phyloP scores from a whole-genome alignment of 495 filamentous ascomycete genomes.

The Staphylotrichum tortipilum region DNA sequence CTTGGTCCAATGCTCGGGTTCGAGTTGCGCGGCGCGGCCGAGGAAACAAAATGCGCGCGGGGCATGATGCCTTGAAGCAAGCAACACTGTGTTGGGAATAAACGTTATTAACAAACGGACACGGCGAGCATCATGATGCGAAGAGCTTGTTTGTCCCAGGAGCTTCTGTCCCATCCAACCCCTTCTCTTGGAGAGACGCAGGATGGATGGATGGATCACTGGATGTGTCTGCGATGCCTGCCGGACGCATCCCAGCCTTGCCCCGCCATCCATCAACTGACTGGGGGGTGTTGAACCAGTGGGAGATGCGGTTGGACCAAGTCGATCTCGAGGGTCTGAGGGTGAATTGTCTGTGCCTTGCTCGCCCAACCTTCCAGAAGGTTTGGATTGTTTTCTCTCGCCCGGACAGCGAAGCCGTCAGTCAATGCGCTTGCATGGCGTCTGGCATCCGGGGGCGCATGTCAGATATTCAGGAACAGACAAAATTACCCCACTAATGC shows the following conservation, averaged over 20 bases:
- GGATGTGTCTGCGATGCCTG: too few species aligned
- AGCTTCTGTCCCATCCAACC: too few species aligned
- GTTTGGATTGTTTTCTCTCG: neutral
- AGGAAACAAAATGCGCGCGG: neutral
- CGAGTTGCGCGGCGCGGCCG: neutral
- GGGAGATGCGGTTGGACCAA: neutral
- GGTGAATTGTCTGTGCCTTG: neutral
- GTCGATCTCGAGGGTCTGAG: neutral
- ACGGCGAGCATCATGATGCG: too few species aligned
- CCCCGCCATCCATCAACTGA: too few species aligned
- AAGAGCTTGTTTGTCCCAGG: too few species aligned
- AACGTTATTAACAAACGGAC: too few species aligned
- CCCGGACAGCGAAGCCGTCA: neutral
- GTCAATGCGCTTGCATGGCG: conserved; percentile 8
- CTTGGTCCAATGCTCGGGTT: neutral
- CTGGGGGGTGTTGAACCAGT: too few species aligned
- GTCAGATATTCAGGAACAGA: conserved; percentile 23
- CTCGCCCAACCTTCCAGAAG: conserved; percentile 11
- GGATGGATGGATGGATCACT: too few species aligned
- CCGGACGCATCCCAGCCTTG: too few species aligned
- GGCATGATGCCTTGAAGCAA: too few species aligned
- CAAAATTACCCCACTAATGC: conserved; percentile 19
- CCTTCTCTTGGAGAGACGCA: too few species aligned
- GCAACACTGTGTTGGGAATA: too few species aligned
- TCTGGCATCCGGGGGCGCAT: conserved; percentile 2